A percentile compares a stretch with the other conserved stretches of the same genome.
These are phyloP conservation scores for Leonotis leonurus DNA, from an alignment of 257 asterid species.

Conservation along the genomic window DNA sequence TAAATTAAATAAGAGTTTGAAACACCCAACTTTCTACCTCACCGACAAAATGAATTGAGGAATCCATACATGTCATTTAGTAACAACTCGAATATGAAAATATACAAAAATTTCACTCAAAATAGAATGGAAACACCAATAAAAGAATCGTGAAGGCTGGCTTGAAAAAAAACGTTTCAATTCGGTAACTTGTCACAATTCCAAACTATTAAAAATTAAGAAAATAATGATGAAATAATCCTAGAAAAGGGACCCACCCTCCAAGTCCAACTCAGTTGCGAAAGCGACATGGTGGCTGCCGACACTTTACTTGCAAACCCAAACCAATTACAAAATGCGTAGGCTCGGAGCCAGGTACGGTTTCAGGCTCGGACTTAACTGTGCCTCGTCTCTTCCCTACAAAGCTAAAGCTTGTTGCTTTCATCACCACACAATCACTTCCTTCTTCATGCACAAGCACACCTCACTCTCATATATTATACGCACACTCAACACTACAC, in stretches of 20 bases:
- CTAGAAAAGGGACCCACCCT: constrained; percentile 1
- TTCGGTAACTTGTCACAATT: constrained; percentile 23
- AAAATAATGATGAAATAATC: background rate
- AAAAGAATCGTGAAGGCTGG: no score
- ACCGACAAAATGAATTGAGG: constrained; percentile 10
- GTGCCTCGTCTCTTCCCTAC: constrained; percentile 16
- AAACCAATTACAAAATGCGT: background rate
- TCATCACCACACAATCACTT: constrained; percentile 11
- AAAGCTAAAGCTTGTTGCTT: constrained; percentile 15
- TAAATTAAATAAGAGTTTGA: background rate
- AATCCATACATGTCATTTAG: constrained; percentile 10
- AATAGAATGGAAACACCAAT: no score
- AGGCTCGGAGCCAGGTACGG: constrained; percentile 27
- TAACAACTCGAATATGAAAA: background rate
- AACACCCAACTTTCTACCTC: background rate
- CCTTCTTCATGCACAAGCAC: constrained; percentile 6
- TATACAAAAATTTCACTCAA: background rate
- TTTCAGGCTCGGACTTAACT: constrained; percentile 25
- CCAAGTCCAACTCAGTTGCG: constrained; percentile 19
- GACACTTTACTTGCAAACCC: constrained; percentile 51
- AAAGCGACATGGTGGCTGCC: constrained; percentile 58
- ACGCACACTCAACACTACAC: constrained; percentile 4
- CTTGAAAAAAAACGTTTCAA: no score
- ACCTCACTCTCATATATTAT: background rate
- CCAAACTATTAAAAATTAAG: background rate